A percentile compares a stretch with the other conserved stretches of the same genome.
Evolutionary conservation across 2,329 filamentous ascomycete species (phyloP).

Genomic region (Xylaria polymorpha): DNA sequence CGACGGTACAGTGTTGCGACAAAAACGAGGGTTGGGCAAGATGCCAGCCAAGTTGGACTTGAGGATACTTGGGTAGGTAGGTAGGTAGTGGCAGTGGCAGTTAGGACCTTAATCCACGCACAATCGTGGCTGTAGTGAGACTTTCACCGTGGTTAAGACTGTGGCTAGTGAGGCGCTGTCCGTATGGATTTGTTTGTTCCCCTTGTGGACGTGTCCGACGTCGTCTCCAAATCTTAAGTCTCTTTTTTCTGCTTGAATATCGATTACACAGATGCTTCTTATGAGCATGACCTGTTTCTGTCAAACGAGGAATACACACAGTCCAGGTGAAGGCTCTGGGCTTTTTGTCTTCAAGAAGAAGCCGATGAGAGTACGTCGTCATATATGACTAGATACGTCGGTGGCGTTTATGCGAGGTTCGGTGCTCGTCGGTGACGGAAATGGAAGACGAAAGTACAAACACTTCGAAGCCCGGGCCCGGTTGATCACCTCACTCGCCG

Average conservation of each 20-base stretch:
- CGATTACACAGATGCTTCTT: slow-evolving; percentile 31
- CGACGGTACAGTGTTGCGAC: slow-evolving; percentile 9
- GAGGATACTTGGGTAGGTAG: background rate
- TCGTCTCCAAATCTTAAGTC: slow-evolving; percentile 29
- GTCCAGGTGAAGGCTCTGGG: slow-evolving; percentile 17
- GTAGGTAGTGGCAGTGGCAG: too few relatives aligned
- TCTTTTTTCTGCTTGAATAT: slow-evolving; percentile 33
- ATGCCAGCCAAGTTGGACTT: slow-evolving; percentile 8
- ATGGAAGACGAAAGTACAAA: slow-evolving; percentile 16
- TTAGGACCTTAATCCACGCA: slow-evolving; percentile 21
- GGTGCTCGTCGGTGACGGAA: slow-evolving; percentile 33
- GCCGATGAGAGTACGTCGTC: slow-evolving; percentile 30
- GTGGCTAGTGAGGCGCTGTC: slow-evolving; percentile 27
- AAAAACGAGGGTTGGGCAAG: slow-evolving; percentile 28
- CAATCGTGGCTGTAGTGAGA: slow-evolving; percentile 22
- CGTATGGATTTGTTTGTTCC: slow-evolving; percentile 3
- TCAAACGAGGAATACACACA: slow-evolving; percentile 25
- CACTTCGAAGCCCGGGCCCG: slow-evolving; percentile 19
- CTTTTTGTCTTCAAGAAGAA: slow-evolving; percentile 17
- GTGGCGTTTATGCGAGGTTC: slow-evolving; percentile 24
- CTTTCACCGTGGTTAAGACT: slow-evolving; percentile 19
- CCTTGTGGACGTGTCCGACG: slow-evolving; percentile 32
- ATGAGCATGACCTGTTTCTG: slow-evolving; percentile 35
- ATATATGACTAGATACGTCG: slow-evolving; percentile 29
- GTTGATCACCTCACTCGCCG: slow-evolving; percentile 14